Evolutionary conservation across 2,329 filamentous ascomycete species (phyloP), one percentile per base, ranked within the genome.

Genomic region (Mycosphaerella sp.): DNA sequence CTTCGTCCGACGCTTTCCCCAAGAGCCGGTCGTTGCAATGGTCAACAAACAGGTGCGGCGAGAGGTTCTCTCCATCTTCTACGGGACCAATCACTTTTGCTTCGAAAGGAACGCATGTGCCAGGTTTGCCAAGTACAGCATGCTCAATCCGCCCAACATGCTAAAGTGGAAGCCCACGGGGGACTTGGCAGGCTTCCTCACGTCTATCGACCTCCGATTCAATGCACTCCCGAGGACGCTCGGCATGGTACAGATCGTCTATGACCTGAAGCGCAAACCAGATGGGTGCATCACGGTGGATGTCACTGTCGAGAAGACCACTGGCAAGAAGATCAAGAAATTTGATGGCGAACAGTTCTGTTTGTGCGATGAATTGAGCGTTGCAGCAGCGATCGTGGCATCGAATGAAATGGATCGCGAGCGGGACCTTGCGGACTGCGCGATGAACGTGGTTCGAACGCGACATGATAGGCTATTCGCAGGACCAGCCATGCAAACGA

Each of bases 41-140:
- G 59, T 53, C 42, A 62, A 50, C 42, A 54, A 55, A 21, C 59
- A 62, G 38, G 38, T 62, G n/a, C 55, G 59, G 11, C 49, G 44
- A 7, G 59, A 62, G 34, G 50, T 60, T 6, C 39, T 62, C 14
- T 60, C 59, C 2, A 58, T 60, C 47, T 60, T 62, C 54, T 60
- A 62, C 29, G 59, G 55, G 10, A 38, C 39, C 26, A 62, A 62
- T 31, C 52, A 38, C 0, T 62, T 62, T 49, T 43, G 57, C 17
- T 54, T 62, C 47, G 54, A 60, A 48, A 58, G 52, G 17, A 57
- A 57, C 38, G 54, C 48, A 11, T 56, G 45, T 49, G 54, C 29
- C 17, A 26, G 53, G 21, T 57, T 56, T 45, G 42, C 56, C 12
- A 26, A 53, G 17, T 48, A 50, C 32, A 51, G 43, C 49, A 60